These are phyloP conservation scores for Colletotrichum paranaense DNA, from an alignment of 2,329 filamentous ascomycete species.

Conservation along the genomic window DNA sequence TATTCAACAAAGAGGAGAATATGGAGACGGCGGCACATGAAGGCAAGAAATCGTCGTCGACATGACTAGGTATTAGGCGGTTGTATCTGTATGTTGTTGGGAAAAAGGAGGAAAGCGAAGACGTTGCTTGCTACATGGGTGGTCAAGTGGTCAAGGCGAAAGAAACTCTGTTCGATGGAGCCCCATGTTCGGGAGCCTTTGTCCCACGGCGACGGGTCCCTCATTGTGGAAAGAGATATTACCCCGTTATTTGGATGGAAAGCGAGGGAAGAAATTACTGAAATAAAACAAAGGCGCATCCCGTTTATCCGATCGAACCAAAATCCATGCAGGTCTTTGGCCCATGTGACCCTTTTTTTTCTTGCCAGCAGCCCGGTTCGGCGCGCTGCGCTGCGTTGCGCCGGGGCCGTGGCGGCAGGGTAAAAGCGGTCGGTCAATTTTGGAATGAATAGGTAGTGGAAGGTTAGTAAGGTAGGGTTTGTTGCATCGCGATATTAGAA, in stretches of 20 bases:
- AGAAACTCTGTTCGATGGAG: conserved; percentile 19
- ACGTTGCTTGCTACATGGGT: neutral
- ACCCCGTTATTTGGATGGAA: neutral
- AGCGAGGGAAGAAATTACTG: neutral
- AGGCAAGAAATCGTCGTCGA: neutral
- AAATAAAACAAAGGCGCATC: neutral
- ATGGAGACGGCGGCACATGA: neutral
- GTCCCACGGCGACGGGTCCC: neutral
- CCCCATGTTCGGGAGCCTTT: neutral
- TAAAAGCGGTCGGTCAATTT: neutral
- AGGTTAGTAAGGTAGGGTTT: neutral
- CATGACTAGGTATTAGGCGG: neutral
- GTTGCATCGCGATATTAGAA: neutral
- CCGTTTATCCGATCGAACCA: conserved; percentile 20
- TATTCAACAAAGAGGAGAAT: neutral
- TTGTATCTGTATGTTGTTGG: neutral
- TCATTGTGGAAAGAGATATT: neutral
- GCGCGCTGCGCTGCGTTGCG: neutral
- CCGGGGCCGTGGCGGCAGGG: neutral
- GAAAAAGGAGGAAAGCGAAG: neutral
- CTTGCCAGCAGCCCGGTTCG: neutral
- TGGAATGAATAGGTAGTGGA: neutral
- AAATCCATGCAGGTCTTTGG: neutral
- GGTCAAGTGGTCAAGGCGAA: neutral
- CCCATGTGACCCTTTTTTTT: conserved; percentile 4